A percentile compares a stretch with the other conserved stretches of the same genome.
phyloP scores from a whole-genome alignment of 2,329 filamentous ascomycete genomes.

The Pestalotiopsis sp. region DNA sequence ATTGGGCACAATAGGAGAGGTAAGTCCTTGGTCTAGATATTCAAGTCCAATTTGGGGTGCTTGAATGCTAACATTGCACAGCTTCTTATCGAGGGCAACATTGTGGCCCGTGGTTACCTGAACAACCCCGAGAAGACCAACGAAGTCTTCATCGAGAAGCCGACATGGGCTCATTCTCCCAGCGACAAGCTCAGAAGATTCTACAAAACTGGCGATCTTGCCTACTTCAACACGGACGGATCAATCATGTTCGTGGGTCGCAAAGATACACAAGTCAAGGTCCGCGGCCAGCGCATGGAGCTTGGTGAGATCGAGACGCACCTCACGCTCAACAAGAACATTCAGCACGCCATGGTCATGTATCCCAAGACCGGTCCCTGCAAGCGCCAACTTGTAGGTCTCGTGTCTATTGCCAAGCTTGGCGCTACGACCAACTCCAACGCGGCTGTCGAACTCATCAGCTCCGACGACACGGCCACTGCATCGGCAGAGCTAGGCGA shows the following conservation, averaged over 20 bases:
- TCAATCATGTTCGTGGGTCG: slow-evolving; percentile 5
- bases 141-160: slow-evolving; percentile 23
- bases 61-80: not conserved
- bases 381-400: not conserved
- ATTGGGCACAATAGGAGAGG: slow-evolving; percentile 17
- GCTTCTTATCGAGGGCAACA: slow-evolving; percentile 16
- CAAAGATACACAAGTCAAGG: slow-evolving; percentile 30
- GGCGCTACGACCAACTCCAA: slow-evolving; percentile 4
- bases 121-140: slow-evolving; percentile 20
- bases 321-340: not conserved
- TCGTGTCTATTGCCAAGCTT: slow-evolving; percentile 8
- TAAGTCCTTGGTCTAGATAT: not conserved
- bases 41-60: not conserved
- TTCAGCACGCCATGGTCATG: slow-evolving; percentile 9
- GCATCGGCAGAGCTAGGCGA: slow-evolving; percentile 4
- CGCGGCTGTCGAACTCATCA: slow-evolving; percentile 6
- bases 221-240: slow-evolving; percentile 4
- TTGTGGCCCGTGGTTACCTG: slow-evolving; percentile 30
- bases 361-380: not conserved
- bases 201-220: slow-evolving; percentile 13
- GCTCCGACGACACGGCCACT: not conserved
- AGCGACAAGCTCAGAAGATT: slow-evolving; percentile 9
- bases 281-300: slow-evolving; percentile 42
- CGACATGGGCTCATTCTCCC: not conserved
- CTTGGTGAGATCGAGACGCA: slow-evolving; percentile 37